Conservation (phyloP, 2,329 filamentous ascomycete genomes). For the Ustilaginoidea virens region DNA sequence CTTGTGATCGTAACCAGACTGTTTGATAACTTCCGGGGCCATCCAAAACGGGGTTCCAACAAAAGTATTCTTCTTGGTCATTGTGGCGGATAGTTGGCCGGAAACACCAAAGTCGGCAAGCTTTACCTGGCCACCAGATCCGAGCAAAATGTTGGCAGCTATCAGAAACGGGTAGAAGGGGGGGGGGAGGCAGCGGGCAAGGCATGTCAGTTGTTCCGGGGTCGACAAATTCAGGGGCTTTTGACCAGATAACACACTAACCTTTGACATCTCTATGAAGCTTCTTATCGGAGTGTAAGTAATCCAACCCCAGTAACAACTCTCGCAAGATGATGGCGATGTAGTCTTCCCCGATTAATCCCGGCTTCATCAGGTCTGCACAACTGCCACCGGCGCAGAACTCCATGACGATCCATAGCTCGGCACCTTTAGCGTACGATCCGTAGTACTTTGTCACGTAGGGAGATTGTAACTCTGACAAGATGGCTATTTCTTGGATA, state of each 20-base stretch:
- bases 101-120: conserved; percentile 95
- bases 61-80: conserved; percentile 99
- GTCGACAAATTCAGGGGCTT: neutral
- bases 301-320: conserved; percentile 77
- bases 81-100: conserved; percentile 87
- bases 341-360: conserved; percentile 81
- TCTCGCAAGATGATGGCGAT: conserved; percentile 92
- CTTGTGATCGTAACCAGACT: conserved; percentile 95
- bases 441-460: conserved; percentile 98
- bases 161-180: conserved; percentile 3
- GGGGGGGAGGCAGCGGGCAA: too few species aligned
- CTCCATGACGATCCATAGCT: conserved; percentile 99
- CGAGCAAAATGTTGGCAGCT: conserved; percentile 88
- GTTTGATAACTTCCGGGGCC: conserved; percentile 97
- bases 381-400: conserved; percentile 96
- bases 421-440: conserved; percentile 87
- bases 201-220: neutral
- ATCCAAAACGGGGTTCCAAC: conserved; percentile 99
- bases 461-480: conserved; percentile 88
- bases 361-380: conserved; percentile 89
- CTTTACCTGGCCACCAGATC: conserved; percentile 88
- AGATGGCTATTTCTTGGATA: conserved; percentile 94
- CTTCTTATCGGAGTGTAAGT: conserved; percentile 90
- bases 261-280: conserved; percentile 93
- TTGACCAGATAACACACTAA: conserved; percentile 14